Evolutionary conservation across 163 green algal genomes (phyloP), one percentile per base, ranked within the genome.

Genomic region (Botryococcus braunii): DNA sequence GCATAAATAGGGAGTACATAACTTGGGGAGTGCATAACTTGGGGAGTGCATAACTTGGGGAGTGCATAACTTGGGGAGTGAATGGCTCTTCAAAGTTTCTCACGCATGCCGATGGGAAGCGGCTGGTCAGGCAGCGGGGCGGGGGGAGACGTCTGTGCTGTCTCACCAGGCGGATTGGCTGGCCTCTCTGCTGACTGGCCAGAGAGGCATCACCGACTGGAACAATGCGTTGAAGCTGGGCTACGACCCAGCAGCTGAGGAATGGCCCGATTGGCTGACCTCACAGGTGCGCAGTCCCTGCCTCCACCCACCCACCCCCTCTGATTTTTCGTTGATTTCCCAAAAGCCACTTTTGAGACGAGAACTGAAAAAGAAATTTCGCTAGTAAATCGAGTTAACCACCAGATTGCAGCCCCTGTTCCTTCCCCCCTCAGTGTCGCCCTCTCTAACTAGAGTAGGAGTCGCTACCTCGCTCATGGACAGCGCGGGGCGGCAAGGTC

Each of bases 211-310:
- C 35, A 69, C 77, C 8, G 91, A 97, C 77, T 96, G 84, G 73
- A 95, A 96, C 82, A 96, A 96, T 67, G 82, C 83, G 1, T 80
- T 97, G 27, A 97, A 97, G 81, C 76, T 96, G 39, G 92, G 92
- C 4, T 97, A 84, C 66, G 91, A 98, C 74, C 90, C 92, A 2
- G 84, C 34, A 17, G 46, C 29, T 1, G 78, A 91, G 61, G 49
- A 50, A 0, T 97, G 90, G 64, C 89, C 89, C 2, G 69, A 77
- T 0, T 97, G 89, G 88, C 74, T 97, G 37, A 37, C 62, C 1
- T 21, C 47, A 13, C 82, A 95, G 76, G 75, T 77, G 43, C 43
- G 43, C 17, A n/a, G n/a, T n/a, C n/a, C n/a, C n/a, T n/a, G n/a
- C n/a, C n/a, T n/a, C n/a, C n/a, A n/a, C n/a, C 17, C 46, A 17